Evolutionary conservation across 495 filamentous ascomycete species (phyloP), one percentile per base, ranked within the genome.

Genomic region (Talaromyces borbonicus): DNA sequence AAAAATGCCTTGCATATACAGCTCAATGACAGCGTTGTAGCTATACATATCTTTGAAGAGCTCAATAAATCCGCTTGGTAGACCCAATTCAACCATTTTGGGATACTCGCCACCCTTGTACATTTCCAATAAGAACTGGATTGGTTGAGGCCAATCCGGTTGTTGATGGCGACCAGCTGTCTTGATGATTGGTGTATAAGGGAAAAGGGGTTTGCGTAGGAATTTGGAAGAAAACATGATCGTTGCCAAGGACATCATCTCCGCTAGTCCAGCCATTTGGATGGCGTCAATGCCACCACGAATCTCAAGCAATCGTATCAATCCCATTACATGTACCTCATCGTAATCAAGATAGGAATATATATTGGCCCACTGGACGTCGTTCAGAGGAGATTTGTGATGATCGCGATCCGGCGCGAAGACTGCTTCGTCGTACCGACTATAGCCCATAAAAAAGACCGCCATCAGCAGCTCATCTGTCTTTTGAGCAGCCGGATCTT

Each of bases 151-250:
- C 43, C 43, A 46, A 31, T 46, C 43, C 11, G 43, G 43, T 20
- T 46, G 43, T n/a, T 24, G n/a, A 22, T 35, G 43, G 24, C 20
- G 43, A 4, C 43, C 43, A 33, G 27, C 29, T 1, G 43, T 46
- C 20, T 46, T 46, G 20, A 46, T 46, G 18, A 46, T 46, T 8
- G 43, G 43, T 2, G 29, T 36, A 26, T 33, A 46, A 24, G 43
- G 43, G 20, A 46, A 46, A 20, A 46, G 43, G 14, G 43, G 43
- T 36, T 46, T 46, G 11, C 30, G 43, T 16, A 46, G 11, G 20
- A 46, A 46, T n/a, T 46, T 46, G 19, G 43, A 46, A 11, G 43
- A 46, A 35, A 46, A 46, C 43, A 46, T 46, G 43, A 46, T 19
- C n/a, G 43, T 46, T 1, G 43, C 43, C 1, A 46, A 22, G 15